phyloP scores from a whole-genome alignment of 2,329 filamentous ascomycete genomes.

The Aspergillus carbonarius region DNA sequence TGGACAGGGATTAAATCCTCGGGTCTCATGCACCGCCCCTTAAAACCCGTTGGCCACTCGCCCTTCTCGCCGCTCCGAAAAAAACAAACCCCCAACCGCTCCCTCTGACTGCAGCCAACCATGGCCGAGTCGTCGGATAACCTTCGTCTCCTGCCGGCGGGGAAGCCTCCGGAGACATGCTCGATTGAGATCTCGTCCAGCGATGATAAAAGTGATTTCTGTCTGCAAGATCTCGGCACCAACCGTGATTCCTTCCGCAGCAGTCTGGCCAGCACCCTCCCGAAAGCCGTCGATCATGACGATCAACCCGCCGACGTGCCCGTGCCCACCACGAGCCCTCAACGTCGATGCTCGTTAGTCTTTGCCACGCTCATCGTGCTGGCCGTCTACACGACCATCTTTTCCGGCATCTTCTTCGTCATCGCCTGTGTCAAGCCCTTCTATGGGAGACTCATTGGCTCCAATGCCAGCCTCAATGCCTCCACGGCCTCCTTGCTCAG shows the following conservation, averaged over 20 bases:
- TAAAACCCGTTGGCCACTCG: neutral
- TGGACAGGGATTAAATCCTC: neutral
- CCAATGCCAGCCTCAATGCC: slow-evolving; percentile 51
- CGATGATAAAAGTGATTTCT: neutral
- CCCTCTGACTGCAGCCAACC: neutral
- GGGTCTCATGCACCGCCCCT: neutral
- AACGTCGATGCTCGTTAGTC: slow-evolving; percentile 35
- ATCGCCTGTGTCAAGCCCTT: slow-evolving; percentile 61
- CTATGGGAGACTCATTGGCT: slow-evolving; percentile 59
- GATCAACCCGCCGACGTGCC: neutral
- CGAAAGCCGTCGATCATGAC: neutral
- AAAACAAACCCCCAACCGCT: neutral
- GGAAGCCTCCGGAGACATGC: neutral
- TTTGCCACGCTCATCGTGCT: slow-evolving; percentile 37
- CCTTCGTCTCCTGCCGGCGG: neutral
- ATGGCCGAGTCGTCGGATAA: neutral
- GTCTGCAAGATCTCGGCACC: neutral
- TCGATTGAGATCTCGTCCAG: neutral
- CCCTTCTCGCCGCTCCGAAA: neutral
- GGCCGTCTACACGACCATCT: slow-evolving; percentile 37
- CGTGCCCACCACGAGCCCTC: neutral
- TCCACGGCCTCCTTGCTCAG: slow-evolving; percentile 66
- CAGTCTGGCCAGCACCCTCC: neutral
- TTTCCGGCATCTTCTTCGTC: slow-evolving; percentile 57
- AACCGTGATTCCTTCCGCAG: neutral